phyloP scores from a whole-genome alignment of 805 yeast genomes.

The Monosporozyma solicola region DNA sequence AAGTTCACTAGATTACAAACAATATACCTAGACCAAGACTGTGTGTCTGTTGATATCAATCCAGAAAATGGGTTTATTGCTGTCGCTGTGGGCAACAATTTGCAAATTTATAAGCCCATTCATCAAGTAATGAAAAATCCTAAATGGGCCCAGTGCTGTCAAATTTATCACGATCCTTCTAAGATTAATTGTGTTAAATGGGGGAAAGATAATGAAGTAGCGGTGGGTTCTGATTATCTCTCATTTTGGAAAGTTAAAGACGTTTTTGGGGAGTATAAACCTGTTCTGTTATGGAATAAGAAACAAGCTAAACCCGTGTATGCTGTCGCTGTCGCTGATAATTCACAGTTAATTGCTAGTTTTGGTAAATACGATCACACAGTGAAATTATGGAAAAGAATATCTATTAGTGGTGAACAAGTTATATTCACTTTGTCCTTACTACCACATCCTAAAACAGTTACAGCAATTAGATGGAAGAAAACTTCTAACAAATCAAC shows the following conservation, averaged over 20 bases:
- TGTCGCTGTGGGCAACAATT: slow-evolving; percentile 37
- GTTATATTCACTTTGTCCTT: slow-evolving; percentile 61
- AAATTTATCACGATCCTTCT: slow-evolving; percentile 27
- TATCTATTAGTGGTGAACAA: slow-evolving; percentile 54
- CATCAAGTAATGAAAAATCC: slow-evolving; percentile 37
- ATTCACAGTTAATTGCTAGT: slow-evolving; percentile 58
- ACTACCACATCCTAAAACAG: slow-evolving; percentile 53
- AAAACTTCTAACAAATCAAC: slow-evolving; percentile 6
- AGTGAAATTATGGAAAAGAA: slow-evolving; percentile 72
- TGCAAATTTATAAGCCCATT: slow-evolving; percentile 48
- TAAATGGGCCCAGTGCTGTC: slow-evolving; percentile 37
- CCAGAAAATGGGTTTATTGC: slow-evolving; percentile 52
- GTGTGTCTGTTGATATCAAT: slow-evolving; percentile 58
- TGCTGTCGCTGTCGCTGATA: slow-evolving; percentile 51
- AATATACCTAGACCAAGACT: slow-evolving; percentile 58
- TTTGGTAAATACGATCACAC: slow-evolving; percentile 53
- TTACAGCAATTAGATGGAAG: slow-evolving; percentile 55
- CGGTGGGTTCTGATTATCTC: slow-evolving; percentile 49
- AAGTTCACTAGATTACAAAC: slow-evolving; percentile 60
- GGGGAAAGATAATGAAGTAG: slow-evolving; percentile 49
- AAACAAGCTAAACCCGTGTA: slow-evolving; percentile 55
- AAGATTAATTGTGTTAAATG: slow-evolving; percentile 40
- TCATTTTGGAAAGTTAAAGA: slow-evolving; percentile 43
- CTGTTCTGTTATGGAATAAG: slow-evolving; percentile 32
- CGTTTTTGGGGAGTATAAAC: slow-evolving; percentile 35